Evolutionary conservation across 23 red algal genomes (phyloP), one percentile per base, ranked within the genome.

Genomic region (Cyanidiococcus yangmingshanensis): DNA sequence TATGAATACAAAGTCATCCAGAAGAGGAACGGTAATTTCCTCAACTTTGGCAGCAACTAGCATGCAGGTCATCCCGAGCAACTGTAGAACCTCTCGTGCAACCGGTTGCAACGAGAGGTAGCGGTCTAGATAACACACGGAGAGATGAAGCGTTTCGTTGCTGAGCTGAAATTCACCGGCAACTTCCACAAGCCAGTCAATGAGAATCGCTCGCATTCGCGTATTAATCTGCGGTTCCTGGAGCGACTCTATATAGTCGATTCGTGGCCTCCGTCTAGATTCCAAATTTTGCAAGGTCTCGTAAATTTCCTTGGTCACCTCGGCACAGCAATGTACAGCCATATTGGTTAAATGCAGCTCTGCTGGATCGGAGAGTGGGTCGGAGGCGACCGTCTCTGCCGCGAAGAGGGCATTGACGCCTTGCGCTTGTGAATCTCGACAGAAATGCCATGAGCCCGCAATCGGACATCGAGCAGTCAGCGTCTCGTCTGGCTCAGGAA

Each of bases 181-280:
- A 57, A 96, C 92, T 32, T 96, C 92, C 1, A 90, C 87, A 35
- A 96, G 87, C 92, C 92, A 96, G 67, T 96, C 92, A 17, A 96
- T 76, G 16, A 96, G 80, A 39, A 96, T 96, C 37, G 87, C 87
- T 33, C 92, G 87, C 92, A 96, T 96, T 74, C 84, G 86, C 39
- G 83, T 58, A 58, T 79, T 96, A 24, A 96, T 83, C 58, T 96
- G 63, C 63, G 63, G 63, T 7, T 35, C 32, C 63, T 71, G 63
- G 7, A 71, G 7, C 12, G 63, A 12, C 7, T 32, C n/a, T 12
- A 71, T 25, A 71, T 71, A 71, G 32, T 71, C 63, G 27, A 35
- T 12, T 2, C 63, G 63, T 29, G 63, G 63, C 32, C 63, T 12
- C n/a, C 63, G 63, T 29, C 63, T 25, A 2, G n/a, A 32, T 29